A percentile compares a stretch with the other conserved stretches of the same genome.
Conservation (phyloP, 352 stramenopile genomes). For the Phytophthora sojae region DNA sequence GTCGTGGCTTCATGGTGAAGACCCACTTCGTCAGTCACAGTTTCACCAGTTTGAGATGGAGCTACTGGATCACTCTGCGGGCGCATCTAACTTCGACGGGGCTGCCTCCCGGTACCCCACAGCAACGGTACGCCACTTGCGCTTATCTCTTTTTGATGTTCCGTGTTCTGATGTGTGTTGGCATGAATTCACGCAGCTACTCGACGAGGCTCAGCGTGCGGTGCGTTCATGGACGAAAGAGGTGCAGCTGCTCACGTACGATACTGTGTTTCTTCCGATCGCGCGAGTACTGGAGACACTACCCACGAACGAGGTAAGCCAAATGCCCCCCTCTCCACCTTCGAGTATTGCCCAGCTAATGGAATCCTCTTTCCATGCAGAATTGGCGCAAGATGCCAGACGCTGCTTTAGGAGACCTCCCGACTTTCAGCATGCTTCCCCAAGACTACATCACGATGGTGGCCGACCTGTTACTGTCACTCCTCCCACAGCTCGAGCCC, state of each 20-base stretch:
- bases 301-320: slow-evolving; percentile 52
- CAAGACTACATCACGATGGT: slow-evolving; percentile 90
- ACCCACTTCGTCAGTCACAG: slow-evolving; percentile 43
- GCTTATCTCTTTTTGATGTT: background rate
- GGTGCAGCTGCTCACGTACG: slow-evolving; percentile 75
- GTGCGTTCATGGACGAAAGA: slow-evolving; percentile 59
- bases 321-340: background rate
- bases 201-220: slow-evolving; percentile 53
- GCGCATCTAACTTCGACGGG: slow-evolving; percentile 16
- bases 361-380: slow-evolving; percentile 31
- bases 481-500: slow-evolving; percentile 82
- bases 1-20: slow-evolving; percentile 63
- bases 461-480: slow-evolving; percentile 78
- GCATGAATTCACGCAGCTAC: slow-evolving; percentile 38
- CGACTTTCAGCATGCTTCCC: slow-evolving; percentile 78
- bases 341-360: background rate
- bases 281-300: slow-evolving; percentile 54
- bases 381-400: slow-evolving; percentile 62
- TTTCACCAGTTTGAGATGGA: slow-evolving; percentile 68
- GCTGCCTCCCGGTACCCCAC: slow-evolving; percentile 25
- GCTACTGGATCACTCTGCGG: slow-evolving; percentile 31
- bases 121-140: slow-evolving; percentile 25
- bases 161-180: slow-evolving; percentile 2
- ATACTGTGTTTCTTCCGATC: slow-evolving; percentile 77
- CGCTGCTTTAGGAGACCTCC: slow-evolving; percentile 59